A percentile compares a stretch with the other conserved stretches of the same genome.
Evolutionary conservation across 2,329 filamentous ascomycete genomes (phyloP).

Genomic region (Nigrospora oryzae): DNA sequence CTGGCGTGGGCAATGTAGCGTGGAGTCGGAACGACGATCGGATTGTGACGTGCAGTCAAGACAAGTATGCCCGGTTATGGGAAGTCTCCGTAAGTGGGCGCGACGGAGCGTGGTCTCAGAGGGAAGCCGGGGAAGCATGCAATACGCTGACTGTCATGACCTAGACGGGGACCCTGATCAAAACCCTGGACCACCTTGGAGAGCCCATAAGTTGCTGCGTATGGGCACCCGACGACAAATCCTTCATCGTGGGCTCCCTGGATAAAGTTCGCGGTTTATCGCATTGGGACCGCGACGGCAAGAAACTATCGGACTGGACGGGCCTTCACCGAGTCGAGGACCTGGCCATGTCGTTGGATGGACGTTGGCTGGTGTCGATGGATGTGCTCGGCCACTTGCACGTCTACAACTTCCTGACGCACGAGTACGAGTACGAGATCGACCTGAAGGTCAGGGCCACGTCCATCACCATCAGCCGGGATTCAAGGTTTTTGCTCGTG

Average conservation of each 20-base stretch:
- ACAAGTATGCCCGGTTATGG: conserved; percentile 69
- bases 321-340: conserved; percentile 73
- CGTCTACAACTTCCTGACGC: conserved; percentile 72
- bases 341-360: conserved; percentile 73
- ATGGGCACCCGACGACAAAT: conserved; percentile 74
- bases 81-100: conserved; percentile 50
- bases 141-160: no score
- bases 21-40: conserved; percentile 91
- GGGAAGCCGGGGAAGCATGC: no score
- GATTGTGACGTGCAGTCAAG: conserved; percentile 74
- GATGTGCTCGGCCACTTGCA: conserved; percentile 63
- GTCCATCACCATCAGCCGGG: conserved; percentile 71
- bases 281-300: conserved; percentile 60
- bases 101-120: not conserved
- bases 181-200: conserved; percentile 60
- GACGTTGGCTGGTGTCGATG: conserved; percentile 70
- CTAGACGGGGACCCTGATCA: conserved; percentile 55
- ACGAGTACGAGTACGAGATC: conserved; percentile 68
- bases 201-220: conserved; percentile 82
- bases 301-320: conserved; percentile 56
- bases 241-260: conserved; percentile 73
- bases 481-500: conserved; percentile 74
- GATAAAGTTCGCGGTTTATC: conserved; percentile 59
- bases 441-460: conserved; percentile 62
- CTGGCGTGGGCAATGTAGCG: conserved; percentile 68